phyloP scores from a whole-genome alignment of 176 grass and related monocot genomes.

The Chloris gayana region DNA sequence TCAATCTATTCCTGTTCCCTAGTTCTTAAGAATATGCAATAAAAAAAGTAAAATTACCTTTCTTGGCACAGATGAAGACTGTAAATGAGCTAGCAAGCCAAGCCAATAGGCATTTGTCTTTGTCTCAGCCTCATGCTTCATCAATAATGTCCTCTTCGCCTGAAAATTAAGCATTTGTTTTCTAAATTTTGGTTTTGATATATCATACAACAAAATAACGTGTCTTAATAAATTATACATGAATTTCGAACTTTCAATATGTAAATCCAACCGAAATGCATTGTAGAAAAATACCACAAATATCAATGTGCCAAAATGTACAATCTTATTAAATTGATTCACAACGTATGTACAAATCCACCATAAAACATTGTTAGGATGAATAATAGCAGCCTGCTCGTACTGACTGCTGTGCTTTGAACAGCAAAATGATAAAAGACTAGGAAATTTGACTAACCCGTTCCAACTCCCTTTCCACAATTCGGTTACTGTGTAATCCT shows the following conservation, averaged over 20 bases:
- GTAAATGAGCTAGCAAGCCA: constrained; percentile 84
- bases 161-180: constrained; percentile 34
- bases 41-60: constrained; percentile 57
- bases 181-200: constrained; percentile 8
- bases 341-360: not conserved
- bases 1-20: not conserved
- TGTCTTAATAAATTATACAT: not conserved
- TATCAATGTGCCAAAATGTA: constrained; percentile 16
- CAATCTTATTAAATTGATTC: not conserved
- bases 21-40: not conserved
- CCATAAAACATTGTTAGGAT: not conserved
- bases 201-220: not conserved
- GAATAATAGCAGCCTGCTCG: not conserved
- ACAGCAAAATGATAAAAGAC: not conserved
- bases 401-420: not conserved
- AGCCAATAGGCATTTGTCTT: constrained; percentile 99
- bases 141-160: constrained; percentile 97
- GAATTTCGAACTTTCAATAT: not conserved
- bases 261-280: constrained; percentile 9
- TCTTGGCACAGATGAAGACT: constrained; percentile 84
- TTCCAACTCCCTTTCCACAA: constrained; percentile 87
- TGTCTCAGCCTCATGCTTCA: constrained; percentile 96
- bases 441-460: constrained; percentile 56
- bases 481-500: constrained; percentile 85
- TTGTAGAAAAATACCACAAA: not conserved